Percentiles rank a stretch among this genome's conserved stretches.
Evolutionary conservation across 768 basidiomycete genomes (phyloP).

Genomic region (Psilocybe azurescens): DNA sequence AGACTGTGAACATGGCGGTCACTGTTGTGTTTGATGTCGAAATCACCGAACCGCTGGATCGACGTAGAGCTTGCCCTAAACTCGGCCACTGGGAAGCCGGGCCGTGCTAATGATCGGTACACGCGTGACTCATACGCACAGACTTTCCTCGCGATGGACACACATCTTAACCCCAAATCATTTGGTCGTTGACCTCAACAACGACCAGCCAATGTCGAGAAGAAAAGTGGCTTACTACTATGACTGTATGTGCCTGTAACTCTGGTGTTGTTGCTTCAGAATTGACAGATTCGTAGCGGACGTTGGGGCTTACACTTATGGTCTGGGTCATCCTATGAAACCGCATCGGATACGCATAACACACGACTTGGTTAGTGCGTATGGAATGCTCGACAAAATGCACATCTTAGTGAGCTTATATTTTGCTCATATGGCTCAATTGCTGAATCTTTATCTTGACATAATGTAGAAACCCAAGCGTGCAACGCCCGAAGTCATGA

Average conservation of each 20-base stretch:
- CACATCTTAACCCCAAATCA: background rate
- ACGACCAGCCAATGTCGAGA: conserved; percentile 57
- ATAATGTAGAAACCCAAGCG: conserved; percentile 66
- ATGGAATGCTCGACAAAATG: conserved; percentile 95
- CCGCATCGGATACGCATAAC: conserved; percentile 95
- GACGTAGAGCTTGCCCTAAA: conserved; percentile 3
- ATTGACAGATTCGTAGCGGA: conserved; percentile 52
- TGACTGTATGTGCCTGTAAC: conserved; percentile 54
- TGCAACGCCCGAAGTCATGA: conserved; percentile 78
- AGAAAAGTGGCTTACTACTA: conserved; percentile 83
- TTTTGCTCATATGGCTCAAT: background rate
- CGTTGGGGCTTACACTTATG: conserved; percentile 78
- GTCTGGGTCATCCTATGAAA: conserved; percentile 93
- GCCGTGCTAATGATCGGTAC: background rate
- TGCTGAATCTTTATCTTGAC: background rate
- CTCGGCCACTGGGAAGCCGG: background rate
- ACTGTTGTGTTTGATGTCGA: background rate
- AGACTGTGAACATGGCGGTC: background rate
- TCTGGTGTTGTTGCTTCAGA: background rate
- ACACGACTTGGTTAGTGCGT: conserved; percentile 89
- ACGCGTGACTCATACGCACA: background rate
- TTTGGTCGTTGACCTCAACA: background rate
- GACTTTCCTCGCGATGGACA: background rate
- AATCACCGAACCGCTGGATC: background rate
- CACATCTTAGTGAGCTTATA: conserved; percentile 74